phyloP scores from a whole-genome alignment of 441 rosid genomes.

The Macaranga tanarius region DNA sequence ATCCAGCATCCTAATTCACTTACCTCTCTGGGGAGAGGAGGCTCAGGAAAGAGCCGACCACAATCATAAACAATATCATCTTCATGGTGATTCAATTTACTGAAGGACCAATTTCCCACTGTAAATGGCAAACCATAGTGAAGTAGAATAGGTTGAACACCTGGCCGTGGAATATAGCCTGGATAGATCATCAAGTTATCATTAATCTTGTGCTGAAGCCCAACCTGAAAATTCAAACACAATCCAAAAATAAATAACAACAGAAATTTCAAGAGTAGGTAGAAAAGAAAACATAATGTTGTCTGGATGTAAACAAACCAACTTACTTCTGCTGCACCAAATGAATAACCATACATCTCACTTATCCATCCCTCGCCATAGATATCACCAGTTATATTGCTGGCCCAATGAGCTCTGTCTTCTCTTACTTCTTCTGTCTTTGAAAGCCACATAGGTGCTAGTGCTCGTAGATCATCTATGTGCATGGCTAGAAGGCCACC shows the following conservation, averaged over 20 bases:
- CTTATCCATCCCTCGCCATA: constrained; percentile 97
- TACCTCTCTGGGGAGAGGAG: constrained; percentile 98
- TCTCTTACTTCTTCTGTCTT: constrained; percentile 97
- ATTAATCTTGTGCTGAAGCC: constrained; percentile 86
- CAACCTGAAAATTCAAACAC: constrained; percentile 57
- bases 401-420: constrained; percentile 89
- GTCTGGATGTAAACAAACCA: constrained; percentile 12
- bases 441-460: constrained; percentile 95
- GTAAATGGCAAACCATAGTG: constrained; percentile 90
- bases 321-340: constrained; percentile 96
- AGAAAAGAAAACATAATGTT: not conserved
- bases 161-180: constrained; percentile 81
- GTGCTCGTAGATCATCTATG: constrained; percentile 83
- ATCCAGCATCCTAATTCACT: constrained; percentile 20
- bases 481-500: constrained; percentile 99
- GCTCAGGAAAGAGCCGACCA: constrained; percentile 89
- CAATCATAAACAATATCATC: constrained; percentile 90
- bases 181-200: constrained; percentile 95
- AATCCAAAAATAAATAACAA: constrained; percentile 12
- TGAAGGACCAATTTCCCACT: constrained; percentile 95
- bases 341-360: constrained; percentile 99
- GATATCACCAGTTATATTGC: constrained; percentile 94
- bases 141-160: constrained; percentile 84
- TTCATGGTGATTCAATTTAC: constrained; percentile 86
- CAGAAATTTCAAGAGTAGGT: not conserved